Evolutionary conservation across 2,329 filamentous ascomycete genomes (phyloP), one percentile per base, ranked within the genome.

Genomic region (Colletotrichum lindemuthianum): DNA sequence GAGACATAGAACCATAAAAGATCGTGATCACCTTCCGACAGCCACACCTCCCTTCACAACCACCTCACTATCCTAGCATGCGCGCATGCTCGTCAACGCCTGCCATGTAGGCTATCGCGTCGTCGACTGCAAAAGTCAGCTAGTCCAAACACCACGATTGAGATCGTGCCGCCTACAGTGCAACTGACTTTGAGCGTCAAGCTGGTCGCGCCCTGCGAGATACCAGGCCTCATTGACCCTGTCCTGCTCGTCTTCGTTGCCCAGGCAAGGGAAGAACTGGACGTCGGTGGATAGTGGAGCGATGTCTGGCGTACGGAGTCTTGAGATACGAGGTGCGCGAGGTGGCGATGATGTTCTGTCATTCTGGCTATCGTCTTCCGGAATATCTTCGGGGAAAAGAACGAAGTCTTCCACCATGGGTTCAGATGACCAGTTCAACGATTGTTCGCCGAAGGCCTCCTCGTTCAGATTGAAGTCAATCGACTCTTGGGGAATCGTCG

Each of bases 211-310:
- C 7, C 54, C 54, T 11, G 50, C 57, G 10, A 67, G 53, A 13
- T 68, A 59, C 65, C 67, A 68, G 3, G 53, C 41, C 37, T 67
- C 60, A 15, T 65, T 65, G 40, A 61, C 51, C 34, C 55, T 49
- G 49, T 68, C 66, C 47, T 64, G 45, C n/a, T 63, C 43, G 11
- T 39, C 24, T 34, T 63, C 67, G 13, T 53, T 37, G 41, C 65
- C 67, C 3, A 54, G 47, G 37, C 67, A 67, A 33, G 58, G 43
- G 16, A 67, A 68, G 39, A 68, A 68, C 12, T 67, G 60, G 4
- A 65, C 41, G 34, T 67, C 60, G 24, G 60, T 59, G 4, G 67
- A 51, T n/a, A 68, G 34, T 6, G 65, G 60, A 3, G 65, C 58
- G 15, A 68, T 11, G 45, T 67, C 67, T 5, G 65, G 67, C 7